These are phyloP conservation scores for Sugiyamaella castrensis DNA, from an alignment of 1,139 yeast species.

Conservation along the genomic window DNA sequence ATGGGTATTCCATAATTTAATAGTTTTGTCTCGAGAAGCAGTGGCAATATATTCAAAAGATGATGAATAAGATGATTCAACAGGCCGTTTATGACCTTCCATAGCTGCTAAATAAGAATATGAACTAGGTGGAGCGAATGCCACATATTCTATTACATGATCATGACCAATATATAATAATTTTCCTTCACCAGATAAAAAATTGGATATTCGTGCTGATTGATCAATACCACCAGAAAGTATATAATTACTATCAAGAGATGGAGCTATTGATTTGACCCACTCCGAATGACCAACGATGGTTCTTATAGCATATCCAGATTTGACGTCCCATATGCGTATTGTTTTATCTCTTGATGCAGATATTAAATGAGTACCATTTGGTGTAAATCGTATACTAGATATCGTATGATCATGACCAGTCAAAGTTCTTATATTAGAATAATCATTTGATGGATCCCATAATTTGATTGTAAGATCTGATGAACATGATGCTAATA, in stretches of 20 bases:
- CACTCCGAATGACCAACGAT: conserved; percentile 84
- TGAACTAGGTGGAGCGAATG: conserved; percentile 58
- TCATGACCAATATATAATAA: conserved; percentile 71
- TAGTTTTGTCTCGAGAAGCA: conserved; percentile 75
- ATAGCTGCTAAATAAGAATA: conserved; percentile 51
- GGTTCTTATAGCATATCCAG: conserved; percentile 66
- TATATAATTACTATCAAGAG: conserved; percentile 53
- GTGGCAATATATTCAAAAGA: conserved; percentile 52
- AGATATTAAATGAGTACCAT: conserved; percentile 52
- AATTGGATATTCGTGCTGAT: conserved; percentile 60
- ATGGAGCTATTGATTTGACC: conserved; percentile 67
- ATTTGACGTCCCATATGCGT: conserved; percentile 70
- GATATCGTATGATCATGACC: conserved; percentile 95
- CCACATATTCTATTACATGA: conserved; percentile 77
- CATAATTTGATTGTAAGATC: conserved; percentile 73
- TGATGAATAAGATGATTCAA: conserved; percentile 23
- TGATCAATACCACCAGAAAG: conserved; percentile 83
- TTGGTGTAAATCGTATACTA: conserved; percentile 52
- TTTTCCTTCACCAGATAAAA: conserved; percentile 65
- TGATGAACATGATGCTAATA: conserved; percentile 67
- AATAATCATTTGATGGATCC: conserved; percentile 53
- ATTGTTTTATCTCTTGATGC: conserved; percentile 76
- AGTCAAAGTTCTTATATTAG: conserved; percentile 59
- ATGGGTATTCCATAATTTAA: conserved; percentile 76
- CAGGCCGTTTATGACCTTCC: conserved; percentile 35